Evolutionary conservation across 164 flowering plant species (phyloP), one percentile per base, ranked within the genome.

Genomic region (Malania oleifera): DNA sequence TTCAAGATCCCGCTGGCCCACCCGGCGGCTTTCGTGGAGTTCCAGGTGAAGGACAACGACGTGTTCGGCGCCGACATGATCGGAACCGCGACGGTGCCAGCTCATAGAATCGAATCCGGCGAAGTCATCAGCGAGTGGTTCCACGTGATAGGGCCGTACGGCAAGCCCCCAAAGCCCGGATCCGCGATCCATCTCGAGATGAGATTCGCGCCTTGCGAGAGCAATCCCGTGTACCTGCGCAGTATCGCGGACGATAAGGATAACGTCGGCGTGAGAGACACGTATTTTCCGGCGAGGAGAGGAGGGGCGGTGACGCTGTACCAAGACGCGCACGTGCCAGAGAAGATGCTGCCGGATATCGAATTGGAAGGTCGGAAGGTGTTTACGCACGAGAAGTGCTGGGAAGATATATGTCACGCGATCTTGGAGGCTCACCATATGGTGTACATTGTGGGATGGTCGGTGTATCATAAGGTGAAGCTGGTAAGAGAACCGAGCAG

Each of bases 401-500:
- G 91, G 91, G 88, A 85, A 43, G 91, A 85, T 39, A 83, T 82
- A 1, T 85, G 88, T 45, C 84, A 85, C 34, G 82, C 91, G 9
- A 85, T 85, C 34, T 41, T 79, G 59, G 87, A 79, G 64, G 91
- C 91, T 0, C 91, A 81, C 56, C 88, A 81, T 65, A 29, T 82
- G 71, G 77, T 85, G 12, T 85, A 85, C 46, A 66, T 85, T 1
- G 79, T 75, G 3, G 91, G 91, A 0, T 85, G 91, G 91, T 85
- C 91, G 2, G 56, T 85, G 19, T 83, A 26, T 39, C 83, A 82
- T 45, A 75, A 79, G 79, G 86, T 85, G 68, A 79, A 58, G 77
- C 67, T 85, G 62, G 86, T 85, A 24, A 73, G 91, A 40, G 91
- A 82, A 63, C 79, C 87, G 4, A 70, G 61, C 12, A 75, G 57